A percentile compares a stretch with the other conserved stretches of the same genome.
Evolutionary conservation across 192 early-diverging fungal genomes (phyloP).

Genomic region (Gigaspora rosea): DNA sequence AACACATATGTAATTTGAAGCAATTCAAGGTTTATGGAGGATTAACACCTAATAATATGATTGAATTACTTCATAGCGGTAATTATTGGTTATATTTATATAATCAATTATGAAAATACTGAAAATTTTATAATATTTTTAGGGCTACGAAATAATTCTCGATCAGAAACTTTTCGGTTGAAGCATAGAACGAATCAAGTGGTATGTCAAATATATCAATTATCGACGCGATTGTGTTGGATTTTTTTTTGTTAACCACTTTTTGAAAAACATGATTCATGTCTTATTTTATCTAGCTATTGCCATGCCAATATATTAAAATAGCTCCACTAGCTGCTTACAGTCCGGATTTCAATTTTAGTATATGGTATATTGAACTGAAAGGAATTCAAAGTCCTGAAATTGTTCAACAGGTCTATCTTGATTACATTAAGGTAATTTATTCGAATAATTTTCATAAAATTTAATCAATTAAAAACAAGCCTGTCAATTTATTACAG

Average conservation of each 20-base stretch:
- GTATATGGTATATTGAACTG: slow-evolving; percentile 93
- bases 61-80: slow-evolving; percentile 80
- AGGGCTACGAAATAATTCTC: slow-evolving; percentile 68
- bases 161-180: slow-evolving; percentile 86
- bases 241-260: background rate
- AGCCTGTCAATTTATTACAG: slow-evolving; percentile 32
- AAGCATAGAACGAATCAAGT: slow-evolving; percentile 72
- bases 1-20: slow-evolving; percentile 94
- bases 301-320: slow-evolving; percentile 92
- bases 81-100: slow-evolving; percentile 7
- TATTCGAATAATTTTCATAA: slow-evolving; percentile 14
- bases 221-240: background rate
- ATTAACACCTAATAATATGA: slow-evolving; percentile 78
- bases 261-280: background rate
- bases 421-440: slow-evolving; percentile 68
- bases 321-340: slow-evolving; percentile 89
- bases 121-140: background rate
- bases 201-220: slow-evolving; percentile 45
- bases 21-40: slow-evolving; percentile 97
- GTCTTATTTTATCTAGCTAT: slow-evolving; percentile 45
- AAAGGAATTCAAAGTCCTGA: slow-evolving; percentile 71
- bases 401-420: slow-evolving; percentile 65
- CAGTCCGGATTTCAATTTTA: slow-evolving; percentile 94
- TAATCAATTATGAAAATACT: background rate
- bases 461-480: too few relatives aligned